Evolutionary conservation across 805 yeast genomes (phyloP), one percentile per base, ranked within the genome.

Genomic region (Ogataea trehaloabstinens): DNA sequence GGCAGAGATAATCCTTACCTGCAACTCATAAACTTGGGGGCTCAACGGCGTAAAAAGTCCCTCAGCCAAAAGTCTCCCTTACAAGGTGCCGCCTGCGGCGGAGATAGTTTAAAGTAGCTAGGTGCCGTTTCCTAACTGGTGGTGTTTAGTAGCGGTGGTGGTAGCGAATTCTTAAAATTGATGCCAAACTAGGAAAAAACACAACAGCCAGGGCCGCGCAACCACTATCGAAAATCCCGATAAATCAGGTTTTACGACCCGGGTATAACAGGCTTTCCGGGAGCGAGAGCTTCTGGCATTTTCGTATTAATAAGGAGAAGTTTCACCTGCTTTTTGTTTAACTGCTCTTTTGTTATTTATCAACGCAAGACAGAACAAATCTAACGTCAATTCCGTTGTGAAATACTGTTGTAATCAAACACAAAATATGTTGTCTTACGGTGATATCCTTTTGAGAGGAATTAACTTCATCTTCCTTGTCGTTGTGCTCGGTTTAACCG

Each of bases 401-500:
- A 8, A 8, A 22, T 12, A 22, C 25, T 22, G 8, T 12, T 8
- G 25, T 12, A 22, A 22, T 22, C 25, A 22, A 22, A 12, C 12
- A 22, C 30, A 35, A 25, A 42, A 17, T 35, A 59, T 59, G 66
- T 73, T 84, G 61, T 80, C 89, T 40, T 73, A 79, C 56, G 81
- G 84, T 55, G 96, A 89, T 68, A 69, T 81, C 52, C 64, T 80
- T 48, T 74, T 89, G 55, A 85, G 99, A 73, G 69, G 65, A 31
- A 52, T 81, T 37, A 85, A 87, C 73, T 83, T 90, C 57, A 69
- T 78, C 55, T 81, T 87, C 67, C 74, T 89, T 48, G 80, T 80
- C 43, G 78, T 90, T 56, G 76, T 81, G 40, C 78, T 93, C 46
- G 99, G 96, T 63, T 74, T 91, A 56, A 78, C 93, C 49, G 96